Evolutionary conservation across 2,329 filamentous ascomycete species (phyloP).

Genomic region (Hansfordia pulvinata): DNA sequence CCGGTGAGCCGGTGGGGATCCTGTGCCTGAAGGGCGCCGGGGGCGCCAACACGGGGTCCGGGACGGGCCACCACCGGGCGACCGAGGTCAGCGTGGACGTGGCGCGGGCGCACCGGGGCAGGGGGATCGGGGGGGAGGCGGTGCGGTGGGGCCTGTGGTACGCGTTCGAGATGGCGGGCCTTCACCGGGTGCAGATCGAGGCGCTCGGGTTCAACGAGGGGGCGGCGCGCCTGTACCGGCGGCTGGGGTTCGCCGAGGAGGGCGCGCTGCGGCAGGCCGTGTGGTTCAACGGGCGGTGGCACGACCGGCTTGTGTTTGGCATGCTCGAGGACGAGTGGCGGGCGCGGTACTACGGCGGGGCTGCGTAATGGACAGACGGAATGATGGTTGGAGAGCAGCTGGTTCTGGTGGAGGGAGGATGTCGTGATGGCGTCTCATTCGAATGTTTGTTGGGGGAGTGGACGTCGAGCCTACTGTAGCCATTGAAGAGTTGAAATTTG

Average conservation of each 20-base stretch:
- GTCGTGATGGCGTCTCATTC: too few relatives aligned
- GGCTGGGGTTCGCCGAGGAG: constrained; percentile 20
- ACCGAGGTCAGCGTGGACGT: constrained; percentile 21
- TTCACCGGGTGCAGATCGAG: constrained; percentile 20
- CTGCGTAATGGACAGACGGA: too few relatives aligned
- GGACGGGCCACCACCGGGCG: constrained; percentile 23
- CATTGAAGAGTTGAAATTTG: too few relatives aligned
- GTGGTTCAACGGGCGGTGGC: constrained; percentile 21
- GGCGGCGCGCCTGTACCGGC: constrained; percentile 17
- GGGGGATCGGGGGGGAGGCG: constrained; percentile 23
- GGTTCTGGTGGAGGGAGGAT: too few relatives aligned
- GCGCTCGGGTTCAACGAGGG: constrained; percentile 18
- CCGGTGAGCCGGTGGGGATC: constrained; percentile 16
- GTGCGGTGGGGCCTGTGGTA: constrained; percentile 21
- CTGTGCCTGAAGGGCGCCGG: constrained; percentile 16
- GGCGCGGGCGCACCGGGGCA: constrained; percentile 11
- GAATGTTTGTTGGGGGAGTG: too few relatives aligned
- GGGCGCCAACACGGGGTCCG: constrained; percentile 8
- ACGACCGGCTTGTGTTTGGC: constrained; percentile 17
- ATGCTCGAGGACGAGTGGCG: constrained; percentile 21
- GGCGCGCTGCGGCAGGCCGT: constrained; percentile 16
- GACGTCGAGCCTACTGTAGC: too few relatives aligned
- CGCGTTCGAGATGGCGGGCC: constrained; percentile 17
- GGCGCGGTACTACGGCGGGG: constrained; percentile 6
- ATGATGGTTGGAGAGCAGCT: too few relatives aligned